Evolutionary conservation across 768 basidiomycete genomes (phyloP).

Genomic region (Dioszegia crocea): DNA sequence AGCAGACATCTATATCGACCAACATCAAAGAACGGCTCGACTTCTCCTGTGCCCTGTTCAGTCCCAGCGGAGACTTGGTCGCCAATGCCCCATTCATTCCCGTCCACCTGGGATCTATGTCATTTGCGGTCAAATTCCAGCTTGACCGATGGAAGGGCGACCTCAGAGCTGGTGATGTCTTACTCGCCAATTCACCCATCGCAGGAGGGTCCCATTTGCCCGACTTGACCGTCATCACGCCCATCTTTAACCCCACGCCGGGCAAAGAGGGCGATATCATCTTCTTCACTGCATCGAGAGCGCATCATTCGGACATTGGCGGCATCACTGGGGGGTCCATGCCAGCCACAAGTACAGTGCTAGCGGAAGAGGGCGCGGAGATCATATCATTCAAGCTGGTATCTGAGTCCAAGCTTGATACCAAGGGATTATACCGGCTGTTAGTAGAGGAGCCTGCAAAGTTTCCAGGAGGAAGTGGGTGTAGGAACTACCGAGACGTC

Average conservation of each 20-base stretch:
- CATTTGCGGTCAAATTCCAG: slow-evolving; percentile 46
- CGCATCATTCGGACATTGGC: slow-evolving; percentile 82
- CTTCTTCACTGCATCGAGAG: slow-evolving; percentile 70
- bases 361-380: slow-evolving; percentile 90
- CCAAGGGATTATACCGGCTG: slow-evolving; percentile 65
- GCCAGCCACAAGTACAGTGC: slow-evolving; percentile 87
- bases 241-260: slow-evolving; percentile 61
- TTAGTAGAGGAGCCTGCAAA: slow-evolving; percentile 60
- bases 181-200: slow-evolving; percentile 63
- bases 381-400: slow-evolving; percentile 91
- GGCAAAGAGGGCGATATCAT: slow-evolving; percentile 54
- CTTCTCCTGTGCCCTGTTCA: slow-evolving; percentile 91
- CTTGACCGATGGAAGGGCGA: slow-evolving; percentile 48
- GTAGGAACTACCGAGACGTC: slow-evolving; percentile 31
- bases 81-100: slow-evolving; percentile 69
- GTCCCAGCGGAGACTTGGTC: slow-evolving; percentile 87
- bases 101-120: slow-evolving; percentile 37
- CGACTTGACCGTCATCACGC: slow-evolving; percentile 90
- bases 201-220: slow-evolving; percentile 59
- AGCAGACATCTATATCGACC: slow-evolving; percentile 85
- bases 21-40: slow-evolving; percentile 96
- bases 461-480: slow-evolving; percentile 31
- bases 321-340: slow-evolving; percentile 85
- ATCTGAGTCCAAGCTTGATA: slow-evolving; percentile 69
- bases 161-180: slow-evolving; percentile 81